phyloP scores from a whole-genome alignment of 2,329 filamentous ascomycete genomes.

The Hypomyces rosellus region DNA sequence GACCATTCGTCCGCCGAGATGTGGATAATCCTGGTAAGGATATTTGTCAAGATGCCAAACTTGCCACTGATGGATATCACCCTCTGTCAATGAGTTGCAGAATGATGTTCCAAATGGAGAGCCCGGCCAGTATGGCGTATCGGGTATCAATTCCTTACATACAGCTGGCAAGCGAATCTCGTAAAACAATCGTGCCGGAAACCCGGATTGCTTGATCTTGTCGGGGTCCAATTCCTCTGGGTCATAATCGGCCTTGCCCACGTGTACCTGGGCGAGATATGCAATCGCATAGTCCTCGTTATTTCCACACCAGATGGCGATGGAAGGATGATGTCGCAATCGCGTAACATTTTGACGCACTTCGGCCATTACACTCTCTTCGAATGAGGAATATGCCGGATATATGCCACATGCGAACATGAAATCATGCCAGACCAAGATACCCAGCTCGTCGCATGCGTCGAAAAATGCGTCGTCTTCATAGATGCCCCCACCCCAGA shows the following conservation, averaged over 20 bases:
- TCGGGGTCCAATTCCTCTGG: constrained; percentile 61
- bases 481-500: constrained; percentile 67
- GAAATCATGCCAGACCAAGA: constrained; percentile 66
- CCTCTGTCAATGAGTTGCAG: neutral
- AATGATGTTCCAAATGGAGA: neutral
- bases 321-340: constrained; percentile 52
- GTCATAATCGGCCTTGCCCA: constrained; percentile 76
- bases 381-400: constrained; percentile 1
- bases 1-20: neutral
- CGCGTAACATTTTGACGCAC: constrained; percentile 54
- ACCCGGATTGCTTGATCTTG: constrained; percentile 49
- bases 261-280: too few relatives aligned
- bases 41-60: constrained; percentile 1
- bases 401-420: constrained; percentile 62
- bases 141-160: constrained; percentile 51
- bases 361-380: constrained; percentile 50
- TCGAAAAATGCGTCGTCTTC: constrained; percentile 62
- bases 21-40: constrained; percentile 3
- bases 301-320: constrained; percentile 71
- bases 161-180: constrained; percentile 65
- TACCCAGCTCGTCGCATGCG: constrained; percentile 58
- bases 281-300: constrained; percentile 51
- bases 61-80: neutral
- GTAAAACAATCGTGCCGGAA: constrained; percentile 71
- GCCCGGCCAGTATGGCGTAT: constrained; percentile 46